Evolutionary conservation across 495 filamentous ascomycete species (phyloP).

Genomic region (Xylaria nigripes): DNA sequence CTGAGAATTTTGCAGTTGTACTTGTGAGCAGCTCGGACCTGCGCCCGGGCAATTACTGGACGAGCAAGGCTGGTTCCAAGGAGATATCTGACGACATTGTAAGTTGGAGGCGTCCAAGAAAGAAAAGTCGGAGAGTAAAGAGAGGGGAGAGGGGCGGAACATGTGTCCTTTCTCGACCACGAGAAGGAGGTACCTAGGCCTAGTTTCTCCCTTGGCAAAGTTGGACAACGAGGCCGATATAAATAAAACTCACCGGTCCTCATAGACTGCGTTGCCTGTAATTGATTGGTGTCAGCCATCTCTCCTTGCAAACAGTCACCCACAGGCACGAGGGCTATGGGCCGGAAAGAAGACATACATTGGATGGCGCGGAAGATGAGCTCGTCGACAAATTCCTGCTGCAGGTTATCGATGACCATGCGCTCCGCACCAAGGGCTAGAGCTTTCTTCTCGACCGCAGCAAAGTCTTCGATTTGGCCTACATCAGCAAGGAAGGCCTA

Average conservation of each 20-base stretch:
- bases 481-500: slow-evolving; percentile 18
- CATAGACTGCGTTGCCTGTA: slow-evolving; percentile 68
- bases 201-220: no score
- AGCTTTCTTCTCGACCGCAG: slow-evolving; percentile 28
- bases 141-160: no score
- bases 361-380: slow-evolving; percentile 71
- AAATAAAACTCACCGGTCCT: slow-evolving; percentile 32
- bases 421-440: slow-evolving; percentile 51
- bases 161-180: no score
- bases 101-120: not conserved
- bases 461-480: slow-evolving; percentile 19
- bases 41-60: slow-evolving; percentile 68
- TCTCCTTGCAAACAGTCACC: not conserved
- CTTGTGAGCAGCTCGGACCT: slow-evolving; percentile 60
- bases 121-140: not conserved
- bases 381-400: slow-evolving; percentile 63
- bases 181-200: no score
- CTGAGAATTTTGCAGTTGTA: slow-evolving; percentile 53
- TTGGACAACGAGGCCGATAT: not conserved
- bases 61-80: slow-evolving; percentile 63
- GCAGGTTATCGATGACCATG: slow-evolving; percentile 49
- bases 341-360: slow-evolving; percentile 23
- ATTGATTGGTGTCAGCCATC: not conserved
- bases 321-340: not conserved
- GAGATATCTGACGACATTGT: slow-evolving; percentile 43